Base-by-base conservation (phyloP, 2,329 filamentous ascomycete species). In the Claviceps fusiformis region DNA sequence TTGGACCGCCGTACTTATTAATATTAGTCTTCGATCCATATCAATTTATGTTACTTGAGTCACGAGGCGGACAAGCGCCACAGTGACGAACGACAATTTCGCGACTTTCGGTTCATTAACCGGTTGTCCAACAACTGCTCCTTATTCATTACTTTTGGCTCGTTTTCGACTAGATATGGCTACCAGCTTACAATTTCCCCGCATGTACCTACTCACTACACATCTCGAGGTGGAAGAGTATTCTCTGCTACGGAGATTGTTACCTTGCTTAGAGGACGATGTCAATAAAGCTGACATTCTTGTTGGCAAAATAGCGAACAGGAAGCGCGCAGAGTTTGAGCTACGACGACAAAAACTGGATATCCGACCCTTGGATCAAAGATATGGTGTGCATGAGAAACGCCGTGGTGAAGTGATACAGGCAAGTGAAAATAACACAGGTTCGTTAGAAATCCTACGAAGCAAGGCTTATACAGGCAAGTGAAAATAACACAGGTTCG, bases 321-420 rank as follows among this genome's bases (percentile, higher is more conserved):
- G 80, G 59, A 78, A 82, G 62, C 79, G 92, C 19, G 89, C 89
- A 0, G 75, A 80, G 50, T 83, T 95, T 62, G 92, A 97, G 69
- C 72, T 97, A 58, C 78, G 88, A 54, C 77, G 80, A 7, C 77
- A 81, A 49, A 83, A 82, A 15, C 61, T 95, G 2, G 66, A 70
- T 45, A 82, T 82, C 0, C 73, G 80, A 54, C 80, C 65, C 29
- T 29, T 29, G n/a, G 33, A 54, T 24, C 27, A 24, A 29, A 47
- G n/a, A 50, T 8, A 7, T 24, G 39, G 35, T 19, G 17, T 3
- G 37, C 29, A 37, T 55, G 33, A 24, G 15, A 17, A 19, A 5
- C 37, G 24, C 13, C 31, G 4, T 10, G 46, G 17, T 37, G 27
- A 44, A 47, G 24, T 13, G 29, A 27, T n/a, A 10, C 15, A 50